Evolutionary conservation across 192 early-diverging fungal genomes (phyloP).

Genomic region (Coemansia furcata): DNA sequence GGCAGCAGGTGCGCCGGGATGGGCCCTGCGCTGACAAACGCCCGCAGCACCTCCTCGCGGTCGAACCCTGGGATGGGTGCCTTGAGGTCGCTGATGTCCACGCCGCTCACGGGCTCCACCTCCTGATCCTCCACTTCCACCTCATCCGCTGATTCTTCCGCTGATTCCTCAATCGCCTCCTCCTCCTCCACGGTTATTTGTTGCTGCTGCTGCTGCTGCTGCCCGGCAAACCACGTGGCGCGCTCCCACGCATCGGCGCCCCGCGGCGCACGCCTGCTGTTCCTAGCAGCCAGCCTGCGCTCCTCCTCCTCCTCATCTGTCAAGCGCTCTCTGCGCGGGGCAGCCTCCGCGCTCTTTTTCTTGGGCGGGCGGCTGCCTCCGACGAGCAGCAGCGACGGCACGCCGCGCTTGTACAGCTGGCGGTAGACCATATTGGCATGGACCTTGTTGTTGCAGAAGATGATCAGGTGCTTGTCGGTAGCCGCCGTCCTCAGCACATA

Average conservation of each 20-base stretch:
- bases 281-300: not conserved
- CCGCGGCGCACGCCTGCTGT: not conserved
- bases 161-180: not conserved
- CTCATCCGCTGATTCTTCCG: not conserved
- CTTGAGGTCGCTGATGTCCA: conserved; percentile 23
- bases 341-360: not conserved
- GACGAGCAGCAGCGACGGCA: conserved; percentile 55
- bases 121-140: conserved; percentile 1
- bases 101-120: conserved; percentile 18
- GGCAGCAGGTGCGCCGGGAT: conserved; percentile 33
- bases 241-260: conserved; percentile 32
- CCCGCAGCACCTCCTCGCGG: conserved; percentile 32
- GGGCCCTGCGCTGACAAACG: conserved; percentile 25
- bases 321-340: not conserved
- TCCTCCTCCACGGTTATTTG: not conserved
- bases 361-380: conserved; percentile 26
- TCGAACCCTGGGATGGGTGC: conserved; percentile 28
- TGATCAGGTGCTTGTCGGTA: conserved; percentile 65
- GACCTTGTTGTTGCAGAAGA: conserved; percentile 84
- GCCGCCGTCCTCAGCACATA: conserved; percentile 67
- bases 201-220: conserved; percentile 7
- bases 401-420: conserved; percentile 56
- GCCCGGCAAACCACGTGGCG: conserved; percentile 26
- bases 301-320: not conserved
- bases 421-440: conserved; percentile 58